These are phyloP conservation scores for Paraphaeosphaeria sporulosa DNA, from an alignment of 2,329 filamentous ascomycete genomes.

Conservation along the genomic window DNA sequence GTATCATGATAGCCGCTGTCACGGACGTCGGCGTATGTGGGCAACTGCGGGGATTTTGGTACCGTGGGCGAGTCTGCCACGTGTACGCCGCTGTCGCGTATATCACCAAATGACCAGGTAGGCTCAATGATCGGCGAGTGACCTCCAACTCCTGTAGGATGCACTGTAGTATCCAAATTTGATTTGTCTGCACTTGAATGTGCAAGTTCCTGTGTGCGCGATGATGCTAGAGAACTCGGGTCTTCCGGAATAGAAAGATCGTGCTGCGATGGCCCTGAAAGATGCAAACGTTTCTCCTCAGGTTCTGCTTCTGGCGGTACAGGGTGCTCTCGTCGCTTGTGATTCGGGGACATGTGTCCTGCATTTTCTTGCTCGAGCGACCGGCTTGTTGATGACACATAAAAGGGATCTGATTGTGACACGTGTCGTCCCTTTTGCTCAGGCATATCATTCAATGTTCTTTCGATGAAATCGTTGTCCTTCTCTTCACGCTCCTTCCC, in stretches of 20 bases:
- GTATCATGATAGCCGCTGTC: slow-evolving; percentile 55
- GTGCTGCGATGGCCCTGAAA: slow-evolving; percentile 23
- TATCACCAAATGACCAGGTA: slow-evolving; percentile 47
- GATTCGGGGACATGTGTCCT: slow-evolving; percentile 23
- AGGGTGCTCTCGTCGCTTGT: slow-evolving; percentile 46
- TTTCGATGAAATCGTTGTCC: slow-evolving; percentile 19
- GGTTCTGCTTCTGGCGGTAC: slow-evolving; percentile 42
- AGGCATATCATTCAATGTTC: slow-evolving; percentile 10
- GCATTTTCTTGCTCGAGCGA: slow-evolving; percentile 8
- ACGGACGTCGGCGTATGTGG: slow-evolving; percentile 40
- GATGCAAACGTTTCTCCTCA: slow-evolving; percentile 44
- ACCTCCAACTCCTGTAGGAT: slow-evolving; percentile 17
- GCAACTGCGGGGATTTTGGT: slow-evolving; percentile 33
- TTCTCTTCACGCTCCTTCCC: slow-evolving; percentile 19
- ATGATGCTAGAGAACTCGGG: slow-evolving; percentile 11
- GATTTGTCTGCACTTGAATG: slow-evolving; percentile 8
- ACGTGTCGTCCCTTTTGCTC: slow-evolving; percentile 22
- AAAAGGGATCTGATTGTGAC: slow-evolving; percentile 21
- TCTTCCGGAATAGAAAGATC: slow-evolving; percentile 15
- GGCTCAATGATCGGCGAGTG: slow-evolving; percentile 30
- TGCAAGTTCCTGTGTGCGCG: slow-evolving; percentile 8
- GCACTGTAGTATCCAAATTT: slow-evolving; percentile 1
- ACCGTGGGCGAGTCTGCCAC: slow-evolving; percentile 54
- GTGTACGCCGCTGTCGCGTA: slow-evolving; percentile 56
- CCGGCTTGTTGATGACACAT: slow-evolving; percentile 16